Base-by-base conservation (phyloP, 2,329 filamentous ascomycete species). In the Xylariaceae sp. region DNA sequence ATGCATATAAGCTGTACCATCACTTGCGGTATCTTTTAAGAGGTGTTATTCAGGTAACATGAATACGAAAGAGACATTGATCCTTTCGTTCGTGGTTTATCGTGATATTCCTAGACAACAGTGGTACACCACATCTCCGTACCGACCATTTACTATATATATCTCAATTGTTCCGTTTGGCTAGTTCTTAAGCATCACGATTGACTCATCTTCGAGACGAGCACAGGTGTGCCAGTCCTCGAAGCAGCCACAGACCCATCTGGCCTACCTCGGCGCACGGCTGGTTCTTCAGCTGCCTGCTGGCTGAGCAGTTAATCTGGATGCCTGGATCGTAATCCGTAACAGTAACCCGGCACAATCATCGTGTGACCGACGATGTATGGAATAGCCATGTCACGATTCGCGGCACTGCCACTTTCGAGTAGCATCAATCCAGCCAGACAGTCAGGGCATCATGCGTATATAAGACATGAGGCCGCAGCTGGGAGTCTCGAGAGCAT, bases 361-460 rank as follows among this genome's bases (percentile, higher is more conserved):
- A 30, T 30, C 23, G 23, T 30, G 23, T 30, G 23, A 30, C 23
- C 23, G 23, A 30, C 23, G 23, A 30, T 30, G 23, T 30, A 30
- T 3, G 37, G 8, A 8, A 9, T 42, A 13, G 9, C 37, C 37
- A 13, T 42, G 37, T 10, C 37, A 42, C 11, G 37, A 13, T 13
- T 42, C 9, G 9, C 35, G 18, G 60, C 57, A 60, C 61, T 58
- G 58, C 61, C 57, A 60, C 61, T 39, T 49, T 17, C 2, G 17
- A 44, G 55, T 56, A 50, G 51, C 23, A 30, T 49, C 51, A 30
- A 37, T 50, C 37, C 45, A 5, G 17, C 45, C 11, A 15, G 18
- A 30, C 30, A 34, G 9, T 18, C 11, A 42, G 8, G 23, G 23
- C 23, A 30, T 30, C 23, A 30, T 30, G 5, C 1, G 23, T 30